phyloP scores from a whole-genome alignment of 2,329 filamentous ascomycete species.

The Paecilomyces niveus region DNA sequence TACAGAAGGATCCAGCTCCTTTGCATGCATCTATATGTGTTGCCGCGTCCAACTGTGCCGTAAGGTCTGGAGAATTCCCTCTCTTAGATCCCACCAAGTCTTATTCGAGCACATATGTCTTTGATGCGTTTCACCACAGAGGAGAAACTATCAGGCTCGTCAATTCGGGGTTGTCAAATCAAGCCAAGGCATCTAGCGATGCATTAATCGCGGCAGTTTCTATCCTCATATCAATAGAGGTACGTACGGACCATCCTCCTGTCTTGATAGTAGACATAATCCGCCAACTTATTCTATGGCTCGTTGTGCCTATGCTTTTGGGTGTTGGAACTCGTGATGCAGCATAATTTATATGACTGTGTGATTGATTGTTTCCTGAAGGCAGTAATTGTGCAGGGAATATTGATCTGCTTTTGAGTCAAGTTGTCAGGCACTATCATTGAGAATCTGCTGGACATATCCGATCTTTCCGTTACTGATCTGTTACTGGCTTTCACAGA shows the following conservation, averaged over 20 bases:
- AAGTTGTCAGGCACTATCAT: too few relatives aligned
- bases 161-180: constrained; percentile 31
- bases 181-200: constrained; percentile 31
- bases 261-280: not conserved
- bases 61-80: constrained; percentile 25
- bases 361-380: too few relatives aligned
- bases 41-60: constrained; percentile 28
- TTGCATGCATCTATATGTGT: constrained; percentile 32
- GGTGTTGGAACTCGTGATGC: too few relatives aligned
- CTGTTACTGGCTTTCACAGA: constrained; percentile 16
- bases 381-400: too few relatives aligned
- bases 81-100: constrained; percentile 24
- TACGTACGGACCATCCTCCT: constrained; percentile 9
- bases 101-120: constrained; percentile 22
- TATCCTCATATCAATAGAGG: constrained; percentile 32
- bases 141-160: constrained; percentile 33
- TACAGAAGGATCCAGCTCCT: constrained; percentile 28
- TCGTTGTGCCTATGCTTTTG: too few relatives aligned
- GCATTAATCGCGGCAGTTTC: constrained; percentile 33
- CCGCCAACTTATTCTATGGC: too few relatives aligned
- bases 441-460: not conserved
- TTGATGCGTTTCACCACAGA: constrained; percentile 31
- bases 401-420: too few relatives aligned
- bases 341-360: too few relatives aligned
- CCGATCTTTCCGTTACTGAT: not conserved